Conservation (phyloP, 805 yeast genomes). For the Candida cerambycidarum region DNA sequence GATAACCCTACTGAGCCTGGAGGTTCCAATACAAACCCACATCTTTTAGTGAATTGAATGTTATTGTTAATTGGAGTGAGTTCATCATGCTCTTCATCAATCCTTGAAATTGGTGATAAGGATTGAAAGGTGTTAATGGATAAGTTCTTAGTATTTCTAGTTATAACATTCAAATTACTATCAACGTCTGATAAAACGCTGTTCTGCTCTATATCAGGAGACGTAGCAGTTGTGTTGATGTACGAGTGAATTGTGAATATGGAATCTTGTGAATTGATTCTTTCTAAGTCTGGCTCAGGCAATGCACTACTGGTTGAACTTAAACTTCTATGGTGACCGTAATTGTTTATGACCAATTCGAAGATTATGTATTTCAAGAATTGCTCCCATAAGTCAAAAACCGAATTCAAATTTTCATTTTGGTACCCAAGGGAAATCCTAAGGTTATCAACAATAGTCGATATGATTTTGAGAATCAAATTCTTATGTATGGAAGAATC, state of each 20-base stretch:
- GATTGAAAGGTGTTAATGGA: slow-evolving; percentile 16
- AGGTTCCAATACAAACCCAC: slow-evolving; percentile 16
- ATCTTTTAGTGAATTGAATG: slow-evolving; percentile 8
- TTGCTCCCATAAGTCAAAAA: slow-evolving; percentile 21
- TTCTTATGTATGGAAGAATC: slow-evolving; percentile 13
- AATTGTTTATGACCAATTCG: slow-evolving; percentile 15
- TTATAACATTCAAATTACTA: neutral
- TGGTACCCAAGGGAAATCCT: slow-evolving; percentile 12
- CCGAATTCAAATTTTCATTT: slow-evolving; percentile 5
- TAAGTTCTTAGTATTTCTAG: slow-evolving; percentile 30
- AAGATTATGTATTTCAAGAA: slow-evolving; percentile 20
- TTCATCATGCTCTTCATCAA: slow-evolving; percentile 12
- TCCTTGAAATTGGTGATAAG: slow-evolving; percentile 11
- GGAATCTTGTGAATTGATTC: slow-evolving; percentile 7
- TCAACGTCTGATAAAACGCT: slow-evolving; percentile 5
- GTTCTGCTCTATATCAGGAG: slow-evolving; percentile 9
- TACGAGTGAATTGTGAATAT: slow-evolving; percentile 5
- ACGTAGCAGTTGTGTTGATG: neutral
- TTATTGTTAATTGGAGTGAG: neutral
- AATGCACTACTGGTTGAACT: neutral
- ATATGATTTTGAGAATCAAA: slow-evolving; percentile 16
- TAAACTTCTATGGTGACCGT: slow-evolving; percentile 9
- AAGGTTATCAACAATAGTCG: slow-evolving; percentile 20
- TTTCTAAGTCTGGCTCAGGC: slow-evolving; percentile 16
- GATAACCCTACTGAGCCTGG: slow-evolving; percentile 11